Base-by-base conservation (phyloP, 129 eudicot genomes). In the Glebionis coronaria region DNA sequence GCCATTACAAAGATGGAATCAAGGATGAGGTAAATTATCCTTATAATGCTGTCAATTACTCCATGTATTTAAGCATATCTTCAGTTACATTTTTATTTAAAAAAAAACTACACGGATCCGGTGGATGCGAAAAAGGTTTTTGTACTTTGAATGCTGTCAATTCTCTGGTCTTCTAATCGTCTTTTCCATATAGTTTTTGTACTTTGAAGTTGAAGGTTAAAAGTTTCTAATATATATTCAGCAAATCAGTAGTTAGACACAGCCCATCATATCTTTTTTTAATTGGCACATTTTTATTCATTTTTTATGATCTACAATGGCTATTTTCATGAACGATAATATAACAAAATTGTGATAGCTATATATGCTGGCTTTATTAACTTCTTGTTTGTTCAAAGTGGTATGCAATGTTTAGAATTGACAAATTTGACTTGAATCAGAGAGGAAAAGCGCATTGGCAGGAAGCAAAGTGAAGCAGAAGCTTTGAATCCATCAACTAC, bases 1-100 rank as follows among this genome's bases (percentile, higher is more conserved):
- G 91, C 91, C 81, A 84, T 87, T 61, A 54, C 55, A 21, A 79
- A 84, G 76, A 59, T 82, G 77, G 79, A 85, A 79, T 79, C 92
- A 46, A 67, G 42, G 64, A 75, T 60, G 56, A 87, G 95, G 97
- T 87, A 63, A 53, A 47, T 27, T 12, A 55, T 68, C 38, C 6
- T 31, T 31, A 31, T 31, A 31, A 31, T 31, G 38, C 38, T 5
- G 38, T 31, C 38, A 31, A 6, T 35, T 35, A 35, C 42, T 5
- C 42, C 42, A 35, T 35, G 42, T 5, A 35, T 5, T 35, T 5
- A 5, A 35, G 42, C 42, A 35, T 35, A 35, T 35, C 42, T 35
- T 1, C 6, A 35, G 6, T 35, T 5, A 35, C 42, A 35, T 35
- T 35, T 8, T 35, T 5, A 35, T 35, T 35, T 4, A 4, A 4